Evolutionary conservation across 176 grass and related monocot species (phyloP).

Genomic region (Avena sativa): DNA sequence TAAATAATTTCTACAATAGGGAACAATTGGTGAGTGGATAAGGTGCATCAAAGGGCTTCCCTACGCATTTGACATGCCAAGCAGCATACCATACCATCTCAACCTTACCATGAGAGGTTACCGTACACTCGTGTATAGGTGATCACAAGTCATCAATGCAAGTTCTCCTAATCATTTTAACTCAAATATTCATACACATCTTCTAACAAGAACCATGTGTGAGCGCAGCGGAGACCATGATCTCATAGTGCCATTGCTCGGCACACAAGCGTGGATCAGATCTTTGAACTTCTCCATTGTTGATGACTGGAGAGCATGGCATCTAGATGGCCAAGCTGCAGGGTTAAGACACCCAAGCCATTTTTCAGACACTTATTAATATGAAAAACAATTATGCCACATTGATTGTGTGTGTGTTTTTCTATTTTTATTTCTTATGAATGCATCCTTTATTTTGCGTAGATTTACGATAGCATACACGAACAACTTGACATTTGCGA

Average conservation of each 20-base stretch:
- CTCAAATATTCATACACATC: neutral
- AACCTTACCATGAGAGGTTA: slow-evolving; percentile 56
- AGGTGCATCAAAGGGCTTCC: slow-evolving; percentile 43
- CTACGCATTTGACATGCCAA: slow-evolving; percentile 35
- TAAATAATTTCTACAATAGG: slow-evolving; percentile 30
- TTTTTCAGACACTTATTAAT: neutral
- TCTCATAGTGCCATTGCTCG: slow-evolving; percentile 25
- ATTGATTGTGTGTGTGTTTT: neutral
- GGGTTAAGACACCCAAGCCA: slow-evolving; percentile 43
- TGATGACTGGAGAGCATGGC: slow-evolving; percentile 65
- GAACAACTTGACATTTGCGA: slow-evolving; percentile 61
- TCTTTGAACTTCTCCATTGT: slow-evolving; percentile 57
- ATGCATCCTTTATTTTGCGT: neutral
- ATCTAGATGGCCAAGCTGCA: slow-evolving; percentile 54
- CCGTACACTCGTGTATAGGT: slow-evolving; percentile 59
- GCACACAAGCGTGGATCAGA: slow-evolving; percentile 64
- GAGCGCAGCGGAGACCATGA: slow-evolving; percentile 57
- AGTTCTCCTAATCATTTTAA: neutral
- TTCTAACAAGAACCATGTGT: neutral
- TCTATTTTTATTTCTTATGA: neutral
- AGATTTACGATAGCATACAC: slow-evolving; percentile 51
- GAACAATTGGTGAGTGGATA: slow-evolving; percentile 46
- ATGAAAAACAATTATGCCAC: neutral
- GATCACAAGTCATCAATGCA: neutral
- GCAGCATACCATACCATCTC: slow-evolving; percentile 49